These are phyloP conservation scores for Diutina scorzettiae DNA, from an alignment of 1,139 yeast species.

Conservation along the genomic window DNA sequence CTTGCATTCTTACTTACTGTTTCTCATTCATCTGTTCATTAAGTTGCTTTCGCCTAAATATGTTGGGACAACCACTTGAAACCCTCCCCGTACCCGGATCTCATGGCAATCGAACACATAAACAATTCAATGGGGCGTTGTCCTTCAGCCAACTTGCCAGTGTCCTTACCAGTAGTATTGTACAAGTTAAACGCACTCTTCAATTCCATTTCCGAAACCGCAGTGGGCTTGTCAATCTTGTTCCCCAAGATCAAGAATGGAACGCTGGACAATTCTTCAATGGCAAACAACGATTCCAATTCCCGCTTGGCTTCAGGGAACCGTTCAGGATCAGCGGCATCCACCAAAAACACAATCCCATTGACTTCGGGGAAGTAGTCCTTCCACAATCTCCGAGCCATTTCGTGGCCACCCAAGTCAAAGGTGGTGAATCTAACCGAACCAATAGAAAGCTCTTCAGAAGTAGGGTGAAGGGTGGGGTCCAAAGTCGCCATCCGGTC, in stretches of 20 bases:
- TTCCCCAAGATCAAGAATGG: constrained; percentile 93
- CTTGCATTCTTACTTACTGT: no score
- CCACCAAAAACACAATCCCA: constrained; percentile 93
- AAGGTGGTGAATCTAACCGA: constrained; percentile 94
- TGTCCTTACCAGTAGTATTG: constrained; percentile 69
- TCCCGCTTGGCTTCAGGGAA: constrained; percentile 92
- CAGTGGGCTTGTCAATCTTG: constrained; percentile 89
- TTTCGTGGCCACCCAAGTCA: constrained; percentile 96
- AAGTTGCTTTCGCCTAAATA: constrained; percentile 34
- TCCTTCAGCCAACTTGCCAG: constrained; percentile 59
- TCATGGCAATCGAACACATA: constrained; percentile 96
- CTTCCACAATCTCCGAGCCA: constrained; percentile 98
- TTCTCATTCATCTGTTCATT: no score
- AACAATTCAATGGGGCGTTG: constrained; percentile 90
- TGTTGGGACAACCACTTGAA: constrained; percentile 94
- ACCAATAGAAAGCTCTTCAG: constrained; percentile 96
- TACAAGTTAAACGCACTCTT: constrained; percentile 83
- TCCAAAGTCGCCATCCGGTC: constrained; percentile 96
- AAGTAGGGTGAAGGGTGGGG: constrained; percentile 97
- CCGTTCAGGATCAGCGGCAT: constrained; percentile 94
- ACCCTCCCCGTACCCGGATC: constrained; percentile 94
- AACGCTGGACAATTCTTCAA: constrained; percentile 79
- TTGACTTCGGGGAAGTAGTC: constrained; percentile 98
- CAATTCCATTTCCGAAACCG: constrained; percentile 91
- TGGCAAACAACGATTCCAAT: constrained; percentile 81